Evolutionary conservation across 148 eudicot species (phyloP).

Genomic region (Camellia japonica): DNA sequence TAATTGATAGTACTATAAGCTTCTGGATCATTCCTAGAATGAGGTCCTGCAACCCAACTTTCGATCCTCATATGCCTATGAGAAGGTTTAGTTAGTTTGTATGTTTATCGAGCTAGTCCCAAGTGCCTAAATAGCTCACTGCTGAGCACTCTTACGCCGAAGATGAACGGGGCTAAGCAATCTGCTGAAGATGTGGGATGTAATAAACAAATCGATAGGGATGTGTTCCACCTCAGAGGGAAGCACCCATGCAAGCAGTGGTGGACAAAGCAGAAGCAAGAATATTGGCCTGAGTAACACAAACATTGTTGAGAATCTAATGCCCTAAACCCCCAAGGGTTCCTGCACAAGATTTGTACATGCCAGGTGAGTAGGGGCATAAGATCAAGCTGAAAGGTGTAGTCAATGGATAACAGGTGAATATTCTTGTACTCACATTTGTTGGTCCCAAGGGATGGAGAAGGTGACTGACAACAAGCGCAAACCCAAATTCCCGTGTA

Average conservation of each 20-base stretch:
- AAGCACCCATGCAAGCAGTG: background rate
- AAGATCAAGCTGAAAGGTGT: background rate
- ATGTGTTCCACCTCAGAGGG: background rate
- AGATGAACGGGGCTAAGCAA: background rate
- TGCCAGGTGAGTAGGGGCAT: background rate
- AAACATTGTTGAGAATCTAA: conserved; percentile 1
- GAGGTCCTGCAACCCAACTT: background rate
- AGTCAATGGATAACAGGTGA: background rate
- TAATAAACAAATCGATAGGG: background rate
- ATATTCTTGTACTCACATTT: background rate
- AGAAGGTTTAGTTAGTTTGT: background rate
- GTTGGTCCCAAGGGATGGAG: background rate
- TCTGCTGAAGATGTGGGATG: background rate
- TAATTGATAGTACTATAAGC: background rate
- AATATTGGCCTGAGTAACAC: background rate
- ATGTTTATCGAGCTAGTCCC: background rate
- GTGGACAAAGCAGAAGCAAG: too few species aligned
- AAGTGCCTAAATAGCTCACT: background rate
- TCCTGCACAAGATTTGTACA: background rate
- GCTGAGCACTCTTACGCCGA: background rate
- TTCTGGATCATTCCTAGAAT: background rate
- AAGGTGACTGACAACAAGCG: background rate
- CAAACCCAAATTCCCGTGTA: background rate
- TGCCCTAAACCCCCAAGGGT: background rate
- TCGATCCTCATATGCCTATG: background rate